These are phyloP conservation scores for Nannochloris sp. DNA, from an alignment of 139 green algal genomes.

Conservation along the genomic window DNA sequence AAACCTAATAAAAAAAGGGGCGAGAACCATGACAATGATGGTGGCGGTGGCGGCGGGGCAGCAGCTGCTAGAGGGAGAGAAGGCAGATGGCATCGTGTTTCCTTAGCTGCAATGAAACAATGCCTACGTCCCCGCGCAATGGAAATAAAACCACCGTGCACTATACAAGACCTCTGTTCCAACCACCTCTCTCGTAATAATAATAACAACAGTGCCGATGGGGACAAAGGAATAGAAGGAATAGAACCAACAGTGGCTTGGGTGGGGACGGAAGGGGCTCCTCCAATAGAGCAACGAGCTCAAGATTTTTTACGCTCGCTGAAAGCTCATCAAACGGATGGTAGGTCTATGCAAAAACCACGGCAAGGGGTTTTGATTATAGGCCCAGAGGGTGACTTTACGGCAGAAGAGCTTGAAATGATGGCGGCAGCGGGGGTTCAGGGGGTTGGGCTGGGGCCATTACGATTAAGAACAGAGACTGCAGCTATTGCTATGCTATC, in stretches of 20 bases:
- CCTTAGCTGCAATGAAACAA: constrained; percentile 77
- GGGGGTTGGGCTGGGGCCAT: constrained; percentile 59
- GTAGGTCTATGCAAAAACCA: neutral
- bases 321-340: neutral
- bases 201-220: too few relatives aligned
- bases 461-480: constrained; percentile 77
- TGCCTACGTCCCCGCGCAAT: constrained; percentile 58
- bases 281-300: constrained; percentile 25
- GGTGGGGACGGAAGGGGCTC: constrained; percentile 41
- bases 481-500: constrained; percentile 72
- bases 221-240: neutral
- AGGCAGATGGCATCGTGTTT: constrained; percentile 63
- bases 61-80: constrained; percentile 11
- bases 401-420: constrained; percentile 45
- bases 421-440: constrained; percentile 47
- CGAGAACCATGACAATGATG: neutral
- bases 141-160: constrained; percentile 25
- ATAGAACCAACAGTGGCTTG: constrained; percentile 12
- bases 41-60: neutral
- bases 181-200: neutral
- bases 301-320: neutral
- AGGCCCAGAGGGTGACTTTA: constrained; percentile 87
- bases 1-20: neutral
- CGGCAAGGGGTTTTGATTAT: constrained; percentile 49
- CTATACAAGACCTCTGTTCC: constrained; percentile 23